These are phyloP conservation scores for Globisporangium nunn DNA, from an alignment of 352 stramenopile species.

Conservation along the genomic window DNA sequence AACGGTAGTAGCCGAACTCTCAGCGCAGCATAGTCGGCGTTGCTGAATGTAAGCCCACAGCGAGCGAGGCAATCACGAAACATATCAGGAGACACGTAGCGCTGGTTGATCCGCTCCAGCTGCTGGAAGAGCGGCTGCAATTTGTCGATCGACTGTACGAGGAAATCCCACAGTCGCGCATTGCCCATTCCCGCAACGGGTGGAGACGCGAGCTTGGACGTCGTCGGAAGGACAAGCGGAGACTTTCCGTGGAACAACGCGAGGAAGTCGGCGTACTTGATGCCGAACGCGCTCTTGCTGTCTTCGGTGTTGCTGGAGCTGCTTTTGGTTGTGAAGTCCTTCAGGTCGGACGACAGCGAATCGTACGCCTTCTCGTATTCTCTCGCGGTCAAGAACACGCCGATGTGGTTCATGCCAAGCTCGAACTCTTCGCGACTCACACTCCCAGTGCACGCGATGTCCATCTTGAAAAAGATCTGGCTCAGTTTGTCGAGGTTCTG, in stretches of 20 bases:
- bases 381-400: conserved; percentile 53
- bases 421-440: conserved; percentile 66
- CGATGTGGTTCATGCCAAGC: conserved; percentile 61
- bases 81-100: conserved; percentile 38
- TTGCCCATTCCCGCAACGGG: conserved; percentile 37
- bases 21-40: conserved; percentile 59
- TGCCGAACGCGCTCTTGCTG: conserved; percentile 20
- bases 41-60: conserved; percentile 56
- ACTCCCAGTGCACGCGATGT: conserved; percentile 55
- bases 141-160: conserved; percentile 41
- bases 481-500: conserved; percentile 58
- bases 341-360: conserved; percentile 32
- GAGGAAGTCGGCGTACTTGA: conserved; percentile 66
- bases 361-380: conserved; percentile 69
- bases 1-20: conserved; percentile 53
- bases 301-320: conserved; percentile 1
- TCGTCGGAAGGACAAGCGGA: conserved; percentile 24
- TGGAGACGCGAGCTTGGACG: conserved; percentile 34
- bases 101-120: conserved; percentile 46
- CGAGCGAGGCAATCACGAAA: conserved; percentile 58
- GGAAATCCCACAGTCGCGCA: conserved; percentile 53
- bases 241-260: conserved; percentile 29
- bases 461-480: conserved; percentile 78
- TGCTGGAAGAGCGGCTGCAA: conserved; percentile 47
- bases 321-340: conserved; percentile 8